Evolutionary conservation across 73 alveolate species (phyloP).

Genomic region (Paramecium tetraurelia): DNA sequence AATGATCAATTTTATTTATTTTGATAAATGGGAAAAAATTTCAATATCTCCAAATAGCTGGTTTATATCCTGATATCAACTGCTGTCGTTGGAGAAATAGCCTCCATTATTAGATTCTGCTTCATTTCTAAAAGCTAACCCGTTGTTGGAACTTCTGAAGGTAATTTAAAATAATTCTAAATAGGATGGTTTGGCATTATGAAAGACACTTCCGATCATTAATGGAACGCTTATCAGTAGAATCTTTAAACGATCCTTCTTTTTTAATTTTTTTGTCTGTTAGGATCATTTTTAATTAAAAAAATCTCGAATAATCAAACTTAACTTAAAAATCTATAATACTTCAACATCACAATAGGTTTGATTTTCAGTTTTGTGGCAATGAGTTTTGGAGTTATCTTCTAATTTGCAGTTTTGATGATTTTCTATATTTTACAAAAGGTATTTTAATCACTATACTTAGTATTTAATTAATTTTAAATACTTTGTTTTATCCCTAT

Average conservation of each 20-base stretch:
- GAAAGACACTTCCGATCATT: conserved; percentile 22
- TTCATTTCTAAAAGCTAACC: background rate
- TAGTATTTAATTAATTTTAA: background rate
- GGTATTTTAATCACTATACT: background rate
- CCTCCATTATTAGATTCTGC: background rate
- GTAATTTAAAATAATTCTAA: background rate
- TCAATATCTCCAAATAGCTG: background rate
- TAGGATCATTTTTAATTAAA: background rate
- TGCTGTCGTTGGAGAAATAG: conserved; percentile 20
- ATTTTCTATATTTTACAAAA: background rate
- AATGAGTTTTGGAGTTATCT: conserved; percentile 33
- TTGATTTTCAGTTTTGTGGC: background rate
- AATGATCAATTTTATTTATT: background rate
- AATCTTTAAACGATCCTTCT: background rate
- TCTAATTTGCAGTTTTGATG: background rate
- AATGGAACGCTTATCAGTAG: background rate
- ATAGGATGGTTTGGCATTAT: conserved; percentile 13
- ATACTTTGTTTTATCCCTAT: background rate
- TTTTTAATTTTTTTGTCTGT: background rate
- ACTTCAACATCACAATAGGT: conserved; percentile 41
- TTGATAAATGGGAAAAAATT: background rate
- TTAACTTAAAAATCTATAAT: background rate
- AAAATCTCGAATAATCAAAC: background rate
- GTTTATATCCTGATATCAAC: background rate
- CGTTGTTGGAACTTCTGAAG: background rate